phyloP scores from a whole-genome alignment of 768 basidiomycete species.

The Termitomyces sp. region DNA sequence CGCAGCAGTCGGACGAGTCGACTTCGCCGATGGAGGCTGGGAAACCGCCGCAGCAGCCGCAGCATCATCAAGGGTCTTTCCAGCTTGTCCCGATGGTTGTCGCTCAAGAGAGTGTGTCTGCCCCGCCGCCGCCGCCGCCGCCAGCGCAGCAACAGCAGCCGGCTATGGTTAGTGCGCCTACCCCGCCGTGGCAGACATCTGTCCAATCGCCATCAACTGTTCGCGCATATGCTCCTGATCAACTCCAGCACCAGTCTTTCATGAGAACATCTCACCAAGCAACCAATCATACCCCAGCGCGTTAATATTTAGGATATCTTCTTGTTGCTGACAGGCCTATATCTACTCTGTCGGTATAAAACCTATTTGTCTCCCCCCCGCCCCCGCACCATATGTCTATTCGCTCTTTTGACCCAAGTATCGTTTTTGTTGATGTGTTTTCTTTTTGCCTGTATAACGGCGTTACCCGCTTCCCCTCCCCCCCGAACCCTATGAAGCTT shows the following conservation, averaged over 20 bases:
- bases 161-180: conserved; percentile 18
- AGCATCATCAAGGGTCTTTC: conserved; percentile 55
- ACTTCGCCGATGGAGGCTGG: conserved; percentile 25
- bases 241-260: conserved; percentile 31
- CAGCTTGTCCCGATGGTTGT: conserved; percentile 38
- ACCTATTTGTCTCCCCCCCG: neutral
- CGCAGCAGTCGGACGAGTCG: conserved; percentile 22
- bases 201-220: conserved; percentile 11
- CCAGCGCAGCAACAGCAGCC: conserved; percentile 11
- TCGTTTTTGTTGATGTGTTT: too few species aligned
- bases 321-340: conserved; percentile 9
- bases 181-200: conserved; percentile 22
- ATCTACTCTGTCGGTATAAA: conserved; percentile 7
- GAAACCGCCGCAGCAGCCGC: conserved; percentile 23
- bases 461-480: neutral
- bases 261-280: conserved; percentile 26
- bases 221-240: conserved; percentile 24
- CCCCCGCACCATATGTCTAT: neutral
- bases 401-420: too few species aligned
- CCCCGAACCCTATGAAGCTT: conserved; percentile 2
- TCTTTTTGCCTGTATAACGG: conserved; percentile 18
- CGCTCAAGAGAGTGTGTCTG: conserved; percentile 7
- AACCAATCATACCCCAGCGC: conserved; percentile 16
- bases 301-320: conserved; percentile 16
- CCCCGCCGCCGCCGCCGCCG: conserved; percentile 15